Base-by-base conservation (phyloP, 108 stramenopile genomes). In the Mayamaea pseudoterrestris region DNA sequence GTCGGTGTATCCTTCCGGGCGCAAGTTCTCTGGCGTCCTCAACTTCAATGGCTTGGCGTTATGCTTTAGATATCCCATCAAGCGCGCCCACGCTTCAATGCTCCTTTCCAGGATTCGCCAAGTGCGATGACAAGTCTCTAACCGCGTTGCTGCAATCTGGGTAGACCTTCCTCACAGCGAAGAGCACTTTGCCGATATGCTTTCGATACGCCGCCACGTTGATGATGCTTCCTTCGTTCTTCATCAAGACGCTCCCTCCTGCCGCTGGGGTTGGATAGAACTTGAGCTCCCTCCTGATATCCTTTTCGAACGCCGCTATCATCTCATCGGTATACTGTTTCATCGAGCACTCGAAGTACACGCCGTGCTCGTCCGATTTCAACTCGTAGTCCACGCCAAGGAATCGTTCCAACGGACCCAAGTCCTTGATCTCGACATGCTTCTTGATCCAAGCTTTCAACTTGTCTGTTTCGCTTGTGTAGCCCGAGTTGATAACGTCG, bases 71-170 rank as follows among this genome's bases (percentile, higher is more conserved):
- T 35, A 48, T 34, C 56, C 56, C 7, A 57, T 22, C n/a, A 48
- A 32, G 11, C 56, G 45, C 17, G 47, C 47, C 30, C 47, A 20
- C 32, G 42, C 49, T 57, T 47, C 56, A 57, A 3, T 57, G 56
- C 25, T 32, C 34, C 5, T 34, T 3, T 2, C 47, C 47, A 2
- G 56, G 56, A 14, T 50, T 35, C 7, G 18, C 31, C 25, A 57
- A 50, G 21, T 49, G 29, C 23, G 16, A 35, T 18, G 56, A 13
- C 20, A 57, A 36, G 22, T 57, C 47, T 49, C 48, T 17, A n/a
- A 25, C 21, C 3, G 56, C 47, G 30, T 57, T 57, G 23, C 14
- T 5, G 32, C 56, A 41, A 20, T 57, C 56, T 13, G 48, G 28
- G 12, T 34, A 9, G 9, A 57, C 20, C 47, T 57, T 57, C 9